A percentile compares a stretch with the other conserved stretches of the same genome.
Evolutionary conservation across 805 yeast genomes (phyloP).

Genomic region (Candida chauliodis): DNA sequence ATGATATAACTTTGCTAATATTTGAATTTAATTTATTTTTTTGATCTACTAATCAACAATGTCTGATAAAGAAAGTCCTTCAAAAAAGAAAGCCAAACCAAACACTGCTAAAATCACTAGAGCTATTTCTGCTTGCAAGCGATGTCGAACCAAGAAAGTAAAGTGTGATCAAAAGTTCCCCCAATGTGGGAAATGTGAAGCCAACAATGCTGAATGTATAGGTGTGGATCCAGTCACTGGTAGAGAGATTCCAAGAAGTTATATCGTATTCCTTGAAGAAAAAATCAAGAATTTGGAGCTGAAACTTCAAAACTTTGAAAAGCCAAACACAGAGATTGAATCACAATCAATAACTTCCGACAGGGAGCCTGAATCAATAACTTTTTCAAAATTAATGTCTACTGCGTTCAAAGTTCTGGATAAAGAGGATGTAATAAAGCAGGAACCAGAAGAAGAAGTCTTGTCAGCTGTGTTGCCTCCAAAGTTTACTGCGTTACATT

Average conservation of each 20-base stretch:
- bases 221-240: conserved; percentile 89
- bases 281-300: conserved; percentile 55
- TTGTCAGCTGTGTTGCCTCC: conserved; percentile 59
- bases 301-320: conserved; percentile 26
- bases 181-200: conserved; percentile 56
- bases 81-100: conserved; percentile 1
- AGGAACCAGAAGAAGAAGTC: not conserved
- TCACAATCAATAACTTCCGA: not conserved
- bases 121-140: conserved; percentile 77
- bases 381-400: conserved; percentile 72
- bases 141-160: conserved; percentile 69
- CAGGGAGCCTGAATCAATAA: conserved; percentile 27
- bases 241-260: conserved; percentile 77
- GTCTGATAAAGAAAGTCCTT: conserved; percentile 3
- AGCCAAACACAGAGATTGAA: not conserved
- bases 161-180: conserved; percentile 70
- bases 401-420: conserved; percentile 66
- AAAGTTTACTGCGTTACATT: conserved; percentile 63
- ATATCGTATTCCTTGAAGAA: conserved; percentile 69
- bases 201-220: conserved; percentile 70
- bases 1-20: not conserved
- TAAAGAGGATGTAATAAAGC: conserved; percentile 10
- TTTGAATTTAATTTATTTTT: not conserved
- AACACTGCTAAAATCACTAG: conserved; percentile 37
- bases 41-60: not conserved